These are phyloP conservation scores for Cladosporium colombiae DNA, from an alignment of 2,329 filamentous ascomycete species.

Conservation along the genomic window DNA sequence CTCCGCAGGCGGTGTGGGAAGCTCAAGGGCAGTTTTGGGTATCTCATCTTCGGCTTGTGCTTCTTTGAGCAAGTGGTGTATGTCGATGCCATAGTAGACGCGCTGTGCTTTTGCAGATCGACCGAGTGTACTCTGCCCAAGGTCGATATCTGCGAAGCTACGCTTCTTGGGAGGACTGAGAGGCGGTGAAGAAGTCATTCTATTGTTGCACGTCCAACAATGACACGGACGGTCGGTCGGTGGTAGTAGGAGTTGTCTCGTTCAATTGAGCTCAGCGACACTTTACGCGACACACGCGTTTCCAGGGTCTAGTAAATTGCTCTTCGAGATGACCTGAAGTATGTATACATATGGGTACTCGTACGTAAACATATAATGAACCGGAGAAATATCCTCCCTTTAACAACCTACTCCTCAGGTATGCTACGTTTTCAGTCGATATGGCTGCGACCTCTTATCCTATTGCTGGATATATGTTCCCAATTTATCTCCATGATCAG, in stretches of 20 bases:
- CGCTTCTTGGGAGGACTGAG: conserved; percentile 49
- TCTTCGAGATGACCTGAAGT: background rate
- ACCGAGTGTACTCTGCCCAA: conserved; percentile 31
- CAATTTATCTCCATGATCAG: background rate
- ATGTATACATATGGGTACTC: background rate
- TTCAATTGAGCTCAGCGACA: too few species aligned
- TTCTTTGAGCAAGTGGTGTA: conserved; percentile 77
- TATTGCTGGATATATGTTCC: background rate
- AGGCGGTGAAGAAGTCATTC: conserved; percentile 57
- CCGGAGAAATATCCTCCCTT: too few species aligned
- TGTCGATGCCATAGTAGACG: conserved; percentile 89
- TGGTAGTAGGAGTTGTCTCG: background rate
- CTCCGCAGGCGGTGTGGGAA: conserved; percentile 45
- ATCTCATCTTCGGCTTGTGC: conserved; percentile 61
- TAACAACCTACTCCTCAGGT: too few species aligned
- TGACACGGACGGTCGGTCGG: background rate
- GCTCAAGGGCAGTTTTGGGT: conserved; percentile 33
- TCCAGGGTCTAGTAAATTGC: background rate
- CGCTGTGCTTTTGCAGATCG: conserved; percentile 65
- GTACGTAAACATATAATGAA: too few species aligned
- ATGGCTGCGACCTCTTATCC: background rate
- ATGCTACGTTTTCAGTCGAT: background rate
- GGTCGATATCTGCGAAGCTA: conserved; percentile 32
- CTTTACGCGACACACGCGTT: too few species aligned
- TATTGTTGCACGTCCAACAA: conserved; percentile 54